Conservation (phyloP, 139 green algal genomes). For the Micractinium conductrix region DNA sequence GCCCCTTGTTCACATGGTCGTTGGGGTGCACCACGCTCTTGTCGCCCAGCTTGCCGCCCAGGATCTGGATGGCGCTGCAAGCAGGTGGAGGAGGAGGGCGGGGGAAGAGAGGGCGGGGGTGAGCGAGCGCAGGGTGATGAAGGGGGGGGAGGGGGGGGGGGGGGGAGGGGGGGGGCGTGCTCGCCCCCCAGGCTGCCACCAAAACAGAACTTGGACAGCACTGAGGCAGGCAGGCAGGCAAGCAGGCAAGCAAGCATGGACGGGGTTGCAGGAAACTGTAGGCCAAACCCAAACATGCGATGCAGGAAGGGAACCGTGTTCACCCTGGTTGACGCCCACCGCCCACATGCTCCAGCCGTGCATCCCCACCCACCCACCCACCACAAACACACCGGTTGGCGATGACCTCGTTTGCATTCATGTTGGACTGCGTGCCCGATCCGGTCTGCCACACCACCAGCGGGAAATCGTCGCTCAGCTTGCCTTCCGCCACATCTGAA, state of each 20-base stretch:
- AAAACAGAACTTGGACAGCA: too few species aligned
- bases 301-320: too few species aligned
- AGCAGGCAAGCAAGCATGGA: too few species aligned
- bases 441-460: conserved; percentile 96
- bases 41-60: conserved; percentile 81
- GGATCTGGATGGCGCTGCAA: conserved; percentile 84
- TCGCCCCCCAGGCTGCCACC: too few species aligned
- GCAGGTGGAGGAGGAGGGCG: not conserved
- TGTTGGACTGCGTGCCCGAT: conserved; percentile 95
- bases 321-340: too few species aligned
- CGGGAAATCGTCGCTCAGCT: conserved; percentile 92
- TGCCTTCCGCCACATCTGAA: conserved; percentile 83
- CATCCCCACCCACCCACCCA: not conserved
- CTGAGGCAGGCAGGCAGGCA: too few species aligned
- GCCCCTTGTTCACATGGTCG: conserved; percentile 95
- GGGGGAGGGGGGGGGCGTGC: not conserved
- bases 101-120: not conserved
- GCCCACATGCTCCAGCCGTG: not conserved
- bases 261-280: too few species aligned
- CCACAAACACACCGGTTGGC: conserved; percentile 62
- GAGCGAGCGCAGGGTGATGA: not conserved
- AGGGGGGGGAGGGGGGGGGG: too few species aligned
- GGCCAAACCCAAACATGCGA: too few species aligned
- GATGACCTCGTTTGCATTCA: conserved; percentile 98
- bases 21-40: conserved; percentile 94